These are phyloP conservation scores for Plasmodium billcollinsi DNA, from an alignment of 169 alveolate genomes.

Conservation along the genomic window DNA sequence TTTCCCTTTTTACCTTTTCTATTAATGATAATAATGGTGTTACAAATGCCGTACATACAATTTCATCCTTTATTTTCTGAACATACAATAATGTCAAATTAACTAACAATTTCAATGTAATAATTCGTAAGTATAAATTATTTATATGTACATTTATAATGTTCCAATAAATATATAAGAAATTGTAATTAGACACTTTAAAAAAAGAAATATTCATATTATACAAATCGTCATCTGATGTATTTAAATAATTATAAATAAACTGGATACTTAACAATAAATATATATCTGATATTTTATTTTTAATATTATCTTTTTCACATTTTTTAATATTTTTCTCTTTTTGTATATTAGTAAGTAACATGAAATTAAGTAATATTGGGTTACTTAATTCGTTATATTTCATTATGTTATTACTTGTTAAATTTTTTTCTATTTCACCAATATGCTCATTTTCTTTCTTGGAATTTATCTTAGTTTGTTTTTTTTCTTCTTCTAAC, in stretches of 20 bases:
- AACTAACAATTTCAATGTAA: constrained; percentile 36
- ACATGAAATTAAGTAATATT: constrained; percentile 39
- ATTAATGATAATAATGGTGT: constrained; percentile 28
- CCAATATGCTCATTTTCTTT: background rate
- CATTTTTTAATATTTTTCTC: constrained; percentile 71
- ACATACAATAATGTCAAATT: constrained; percentile 49
- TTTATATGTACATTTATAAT: constrained; percentile 67
- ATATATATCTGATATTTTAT: constrained; percentile 68
- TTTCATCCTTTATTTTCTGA: constrained; percentile 24
- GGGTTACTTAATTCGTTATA: constrained; percentile 73
- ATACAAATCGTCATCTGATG: constrained; percentile 22
- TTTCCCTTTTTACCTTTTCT: constrained; percentile 3
- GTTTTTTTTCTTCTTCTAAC: background rate
- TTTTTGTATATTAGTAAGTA: constrained; percentile 63
- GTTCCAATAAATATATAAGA: constrained; percentile 52
- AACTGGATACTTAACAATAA: constrained; percentile 62
- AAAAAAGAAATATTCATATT: constrained; percentile 37
- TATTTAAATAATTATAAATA: constrained; percentile 41
- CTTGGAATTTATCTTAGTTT: background rate
- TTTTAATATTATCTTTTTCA: constrained; percentile 50
- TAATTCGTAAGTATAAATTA: constrained; percentile 51
- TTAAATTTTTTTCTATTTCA: background rate
- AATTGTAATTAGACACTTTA: constrained; percentile 47
- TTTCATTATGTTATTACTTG: constrained; percentile 2
- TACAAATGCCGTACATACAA: background rate